A percentile compares a stretch with the other conserved stretches of the same genome.
Evolutionary conservation across 768 basidiomycete species (phyloP).

Genomic region (Russula vinacea): DNA sequence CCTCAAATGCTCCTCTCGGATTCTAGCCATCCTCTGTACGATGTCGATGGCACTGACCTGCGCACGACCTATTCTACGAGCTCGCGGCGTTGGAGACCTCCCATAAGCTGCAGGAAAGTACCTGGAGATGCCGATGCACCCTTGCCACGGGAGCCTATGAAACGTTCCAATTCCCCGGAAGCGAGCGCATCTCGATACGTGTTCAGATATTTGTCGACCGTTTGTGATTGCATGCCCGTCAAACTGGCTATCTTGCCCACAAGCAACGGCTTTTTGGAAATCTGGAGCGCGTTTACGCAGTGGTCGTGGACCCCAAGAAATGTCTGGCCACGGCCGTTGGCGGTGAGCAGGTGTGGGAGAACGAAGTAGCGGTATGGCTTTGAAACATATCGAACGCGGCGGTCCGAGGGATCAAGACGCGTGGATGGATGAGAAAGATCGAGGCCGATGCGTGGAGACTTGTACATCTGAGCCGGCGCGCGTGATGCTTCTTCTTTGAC

Average conservation of each 20-base stretch:
- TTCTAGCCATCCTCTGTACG: not conserved
- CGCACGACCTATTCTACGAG: conserved; percentile 13
- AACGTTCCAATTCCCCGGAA: conserved; percentile 37
- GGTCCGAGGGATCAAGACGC: conserved; percentile 39
- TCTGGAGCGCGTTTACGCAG: conserved; percentile 23
- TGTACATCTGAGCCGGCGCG: conserved; percentile 43
- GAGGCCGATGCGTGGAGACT: conserved; percentile 72
- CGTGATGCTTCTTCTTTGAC: not conserved
- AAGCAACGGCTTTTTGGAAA: conserved; percentile 22
- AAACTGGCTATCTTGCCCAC: conserved; percentile 37
- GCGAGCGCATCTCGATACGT: conserved; percentile 43
- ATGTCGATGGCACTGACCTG: not conserved
- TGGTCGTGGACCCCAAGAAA: conserved; percentile 54
- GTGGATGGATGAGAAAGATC: conserved; percentile 67
- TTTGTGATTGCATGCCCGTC: conserved; percentile 44
- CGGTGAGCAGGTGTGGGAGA: conserved; percentile 53
- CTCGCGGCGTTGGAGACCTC: conserved; percentile 32
- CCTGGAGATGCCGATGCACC: conserved; percentile 45
- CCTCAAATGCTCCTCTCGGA: not conserved
- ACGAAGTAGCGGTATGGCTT: conserved; percentile 64
- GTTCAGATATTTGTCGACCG: conserved; percentile 46
- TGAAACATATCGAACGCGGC: conserved; percentile 58
- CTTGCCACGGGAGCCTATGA: conserved; percentile 50
- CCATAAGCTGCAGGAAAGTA: conserved; percentile 44
- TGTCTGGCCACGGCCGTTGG: conserved; percentile 69